Conservation (phyloP, 2,329 filamentous ascomycete genomes). For the Dendryphion nanum region DNA sequence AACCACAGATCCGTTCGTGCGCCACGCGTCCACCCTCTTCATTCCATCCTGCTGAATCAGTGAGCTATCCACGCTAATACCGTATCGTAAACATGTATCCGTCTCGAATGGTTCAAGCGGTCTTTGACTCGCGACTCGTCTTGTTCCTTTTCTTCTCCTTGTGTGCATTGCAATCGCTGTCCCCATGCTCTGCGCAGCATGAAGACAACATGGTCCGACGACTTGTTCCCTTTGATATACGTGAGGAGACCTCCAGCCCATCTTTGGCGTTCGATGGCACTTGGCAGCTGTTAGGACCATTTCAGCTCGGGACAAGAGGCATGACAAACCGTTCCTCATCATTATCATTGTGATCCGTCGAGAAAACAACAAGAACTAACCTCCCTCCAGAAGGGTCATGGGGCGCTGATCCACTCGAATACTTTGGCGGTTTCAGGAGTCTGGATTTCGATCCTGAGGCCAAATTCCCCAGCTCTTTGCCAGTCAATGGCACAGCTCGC, state of each 20-base stretch:
- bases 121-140: neutral
- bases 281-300: slow-evolving; percentile 58
- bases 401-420: slow-evolving; percentile 59
- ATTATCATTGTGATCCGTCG: too few relatives aligned
- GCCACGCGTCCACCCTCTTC: neutral
- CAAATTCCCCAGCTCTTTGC: slow-evolving; percentile 51
- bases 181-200: slow-evolving; percentile 7
- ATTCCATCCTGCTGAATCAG: neutral
- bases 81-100: too few relatives aligned
- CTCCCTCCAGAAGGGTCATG: slow-evolving; percentile 56
- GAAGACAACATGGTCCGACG: slow-evolving; percentile 16
- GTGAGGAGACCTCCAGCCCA: slow-evolving; percentile 8
- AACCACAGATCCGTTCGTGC: too few relatives aligned
- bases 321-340: too few relatives aligned
- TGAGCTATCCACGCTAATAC: too few relatives aligned
- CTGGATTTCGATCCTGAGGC: slow-evolving; percentile 44
- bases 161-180: neutral
- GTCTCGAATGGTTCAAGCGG: neutral
- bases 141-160: neutral
- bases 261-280: slow-evolving; percentile 32
- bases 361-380: too few relatives aligned
- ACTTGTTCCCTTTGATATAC: slow-evolving; percentile 4
- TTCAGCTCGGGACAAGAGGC: slow-evolving; percentile 60
- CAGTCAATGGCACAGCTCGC: slow-evolving; percentile 48
- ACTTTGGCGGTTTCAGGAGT: slow-evolving; percentile 51